phyloP scores from a whole-genome alignment of 352 stramenopile genomes.

The Globisporangium lucens region DNA sequence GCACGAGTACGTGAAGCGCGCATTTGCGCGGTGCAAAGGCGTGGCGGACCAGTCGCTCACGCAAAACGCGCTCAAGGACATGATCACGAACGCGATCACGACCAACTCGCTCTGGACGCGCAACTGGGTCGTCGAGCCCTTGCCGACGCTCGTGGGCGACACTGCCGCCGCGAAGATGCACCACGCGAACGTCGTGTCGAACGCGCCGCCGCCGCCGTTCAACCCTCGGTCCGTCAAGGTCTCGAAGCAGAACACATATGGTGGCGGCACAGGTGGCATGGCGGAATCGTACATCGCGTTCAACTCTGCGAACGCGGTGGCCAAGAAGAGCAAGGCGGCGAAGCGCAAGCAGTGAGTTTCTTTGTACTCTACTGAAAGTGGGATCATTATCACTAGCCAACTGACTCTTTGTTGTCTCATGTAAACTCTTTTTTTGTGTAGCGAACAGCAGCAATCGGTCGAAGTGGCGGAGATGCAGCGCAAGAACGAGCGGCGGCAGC shows the following conservation, averaged over 20 bases:
- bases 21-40: slow-evolving; percentile 77
- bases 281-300: slow-evolving; percentile 46
- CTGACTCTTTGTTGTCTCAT: slow-evolving; percentile 3
- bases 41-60: slow-evolving; percentile 72
- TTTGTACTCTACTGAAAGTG: not conserved
- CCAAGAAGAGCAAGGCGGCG: slow-evolving; percentile 45
- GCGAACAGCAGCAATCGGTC: slow-evolving; percentile 20
- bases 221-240: slow-evolving; percentile 9
- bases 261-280: not conserved
- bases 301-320: slow-evolving; percentile 25
- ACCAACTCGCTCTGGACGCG: slow-evolving; percentile 81
- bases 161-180: slow-evolving; percentile 21
- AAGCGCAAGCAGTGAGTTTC: slow-evolving; percentile 60
- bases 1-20: slow-evolving; percentile 85
- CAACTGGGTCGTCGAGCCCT: slow-evolving; percentile 74
- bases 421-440: slow-evolving; percentile 2
- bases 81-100: slow-evolving; percentile 84
- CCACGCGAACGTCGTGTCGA: slow-evolving; percentile 7
- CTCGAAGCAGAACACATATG: slow-evolving; percentile 12
- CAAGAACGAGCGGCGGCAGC: slow-evolving; percentile 71
- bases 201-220: slow-evolving; percentile 8
- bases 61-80: slow-evolving; percentile 75
- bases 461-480: slow-evolving; percentile 49
- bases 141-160: slow-evolving; percentile 70
- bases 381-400: not conserved